phyloP scores from a whole-genome alignment of 495 filamentous ascomycete species.

The Penicillium desertorum region DNA sequence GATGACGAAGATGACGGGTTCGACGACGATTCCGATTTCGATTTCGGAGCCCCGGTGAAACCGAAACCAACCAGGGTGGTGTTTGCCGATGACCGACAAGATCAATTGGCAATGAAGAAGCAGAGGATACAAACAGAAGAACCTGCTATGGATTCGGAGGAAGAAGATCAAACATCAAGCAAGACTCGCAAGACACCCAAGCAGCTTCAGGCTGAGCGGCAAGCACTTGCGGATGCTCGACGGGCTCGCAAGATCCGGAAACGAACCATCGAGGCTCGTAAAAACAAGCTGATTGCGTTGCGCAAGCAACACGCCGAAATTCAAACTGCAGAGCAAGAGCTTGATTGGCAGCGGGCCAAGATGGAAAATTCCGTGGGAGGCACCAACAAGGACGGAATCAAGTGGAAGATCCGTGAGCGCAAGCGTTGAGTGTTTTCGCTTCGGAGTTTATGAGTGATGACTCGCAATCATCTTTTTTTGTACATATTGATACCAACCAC shows the following conservation, averaged over 20 bases:
- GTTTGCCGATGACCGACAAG: slow-evolving; percentile 55
- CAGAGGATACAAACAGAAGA: slow-evolving; percentile 21
- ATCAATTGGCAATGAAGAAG: slow-evolving; percentile 46
- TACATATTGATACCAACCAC: slow-evolving; percentile 17
- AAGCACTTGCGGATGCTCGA: slow-evolving; percentile 43
- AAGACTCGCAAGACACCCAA: slow-evolving; percentile 38
- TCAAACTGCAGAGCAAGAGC: slow-evolving; percentile 65
- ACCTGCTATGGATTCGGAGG: slow-evolving; percentile 30
- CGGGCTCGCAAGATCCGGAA: slow-evolving; percentile 49
- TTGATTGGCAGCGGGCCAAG: slow-evolving; percentile 73
- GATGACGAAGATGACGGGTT: slow-evolving; percentile 29
- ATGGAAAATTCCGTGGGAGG: slow-evolving; percentile 83
- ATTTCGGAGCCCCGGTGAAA: slow-evolving; percentile 31
- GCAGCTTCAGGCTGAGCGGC: slow-evolving; percentile 41
- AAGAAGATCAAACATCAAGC: slow-evolving; percentile 28
- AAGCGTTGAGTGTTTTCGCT: slow-evolving; percentile 58
- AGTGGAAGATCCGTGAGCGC: slow-evolving; percentile 78
- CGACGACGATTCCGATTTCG: slow-evolving; percentile 32
- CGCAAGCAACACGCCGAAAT: slow-evolving; percentile 71
- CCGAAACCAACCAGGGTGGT: slow-evolving; percentile 48
- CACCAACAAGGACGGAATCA: slow-evolving; percentile 75
- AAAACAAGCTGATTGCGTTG: slow-evolving; percentile 60
- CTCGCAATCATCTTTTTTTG: slow-evolving; percentile 19
- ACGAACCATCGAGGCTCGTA: slow-evolving; percentile 47
- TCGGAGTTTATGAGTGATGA: slow-evolving; percentile 31